Evolutionary conservation across 306 rosid species (phyloP).

Genomic region (Citrullus colocynthis): DNA sequence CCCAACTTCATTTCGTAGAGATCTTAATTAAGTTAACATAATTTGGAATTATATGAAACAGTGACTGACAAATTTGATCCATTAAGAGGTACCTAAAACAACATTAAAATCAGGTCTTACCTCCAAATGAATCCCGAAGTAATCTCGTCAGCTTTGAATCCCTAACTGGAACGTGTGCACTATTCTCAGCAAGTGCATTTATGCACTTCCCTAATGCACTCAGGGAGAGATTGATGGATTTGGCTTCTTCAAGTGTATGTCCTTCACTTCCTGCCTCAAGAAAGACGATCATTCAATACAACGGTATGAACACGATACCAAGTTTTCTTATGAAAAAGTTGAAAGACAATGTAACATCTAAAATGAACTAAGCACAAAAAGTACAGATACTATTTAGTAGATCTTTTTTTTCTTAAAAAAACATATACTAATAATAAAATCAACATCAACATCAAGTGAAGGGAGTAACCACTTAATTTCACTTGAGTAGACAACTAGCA

Average conservation of each 20-base stretch:
- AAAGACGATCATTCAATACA: no score
- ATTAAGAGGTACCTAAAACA: background rate
- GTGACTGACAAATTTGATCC: background rate
- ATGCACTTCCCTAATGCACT: constrained; percentile 97
- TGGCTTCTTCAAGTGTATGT: constrained; percentile 94
- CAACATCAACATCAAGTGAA: background rate
- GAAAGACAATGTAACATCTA: background rate
- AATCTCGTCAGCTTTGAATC: constrained; percentile 98
- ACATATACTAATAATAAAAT: background rate
- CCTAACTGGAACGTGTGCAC: constrained; percentile 89
- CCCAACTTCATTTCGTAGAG: background rate
- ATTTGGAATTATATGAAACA: background rate
- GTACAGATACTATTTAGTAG: background rate
- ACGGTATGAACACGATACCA: no score
- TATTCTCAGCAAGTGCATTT: constrained; percentile 89
- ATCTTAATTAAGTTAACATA: background rate
- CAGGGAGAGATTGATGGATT: constrained; percentile 88
- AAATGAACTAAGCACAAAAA: background rate
- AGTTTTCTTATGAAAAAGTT: background rate
- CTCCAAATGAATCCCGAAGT: constrained; percentile 93
- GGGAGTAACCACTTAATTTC: background rate
- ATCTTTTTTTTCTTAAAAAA: background rate
- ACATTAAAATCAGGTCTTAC: constrained; percentile 24
- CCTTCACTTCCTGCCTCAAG: constrained; percentile 88
- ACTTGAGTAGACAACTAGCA: background rate